Evolutionary conservation across 768 basidiomycete species (phyloP).

Genomic region (Phaffia australis): DNA sequence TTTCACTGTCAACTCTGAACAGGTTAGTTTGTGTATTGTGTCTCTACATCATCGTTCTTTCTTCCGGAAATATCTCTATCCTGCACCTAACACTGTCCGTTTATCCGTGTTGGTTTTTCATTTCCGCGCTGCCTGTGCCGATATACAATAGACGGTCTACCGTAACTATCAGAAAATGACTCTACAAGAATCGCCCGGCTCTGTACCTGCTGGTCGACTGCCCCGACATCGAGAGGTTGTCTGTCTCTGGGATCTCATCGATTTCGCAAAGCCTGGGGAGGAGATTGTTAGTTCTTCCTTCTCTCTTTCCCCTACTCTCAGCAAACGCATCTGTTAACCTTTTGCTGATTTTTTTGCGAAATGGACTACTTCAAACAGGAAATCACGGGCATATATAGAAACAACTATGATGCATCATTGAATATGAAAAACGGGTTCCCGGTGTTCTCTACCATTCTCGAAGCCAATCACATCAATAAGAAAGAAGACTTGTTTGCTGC

Average conservation of each 20-base stretch:
- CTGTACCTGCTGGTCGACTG: slow-evolving; percentile 91
- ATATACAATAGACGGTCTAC: slow-evolving; percentile 96
- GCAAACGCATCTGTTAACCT: neutral
- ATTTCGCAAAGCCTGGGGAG: slow-evolving; percentile 95
- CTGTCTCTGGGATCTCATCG: slow-evolving; percentile 94
- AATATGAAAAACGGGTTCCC: slow-evolving; percentile 99
- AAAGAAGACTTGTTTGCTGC: slow-evolving; percentile 99
- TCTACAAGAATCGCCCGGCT: slow-evolving; percentile 92
- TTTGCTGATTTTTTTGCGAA: too few relatives aligned
- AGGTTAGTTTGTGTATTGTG: too few relatives aligned
- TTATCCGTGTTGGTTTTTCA: neutral
- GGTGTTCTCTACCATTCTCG: slow-evolving; percentile 94
- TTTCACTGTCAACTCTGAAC: slow-evolving; percentile 91
- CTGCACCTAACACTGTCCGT: too few relatives aligned
- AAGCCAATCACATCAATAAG: slow-evolving; percentile 97
- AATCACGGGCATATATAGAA: slow-evolving; percentile 93
- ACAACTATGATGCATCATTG: slow-evolving; percentile 96
- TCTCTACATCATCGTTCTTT: neutral
- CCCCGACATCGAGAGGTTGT: slow-evolving; percentile 95
- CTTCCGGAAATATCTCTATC: neutral
- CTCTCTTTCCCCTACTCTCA: neutral
- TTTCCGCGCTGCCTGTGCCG: too few relatives aligned
- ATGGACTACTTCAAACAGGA: slow-evolving; percentile 48
- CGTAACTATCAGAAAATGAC: slow-evolving; percentile 99
- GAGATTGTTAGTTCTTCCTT: slow-evolving; percentile 62